Evolutionary conservation across 2,329 filamentous ascomycete species (phyloP).

Genomic region (Aspergillus chevalieri): DNA sequence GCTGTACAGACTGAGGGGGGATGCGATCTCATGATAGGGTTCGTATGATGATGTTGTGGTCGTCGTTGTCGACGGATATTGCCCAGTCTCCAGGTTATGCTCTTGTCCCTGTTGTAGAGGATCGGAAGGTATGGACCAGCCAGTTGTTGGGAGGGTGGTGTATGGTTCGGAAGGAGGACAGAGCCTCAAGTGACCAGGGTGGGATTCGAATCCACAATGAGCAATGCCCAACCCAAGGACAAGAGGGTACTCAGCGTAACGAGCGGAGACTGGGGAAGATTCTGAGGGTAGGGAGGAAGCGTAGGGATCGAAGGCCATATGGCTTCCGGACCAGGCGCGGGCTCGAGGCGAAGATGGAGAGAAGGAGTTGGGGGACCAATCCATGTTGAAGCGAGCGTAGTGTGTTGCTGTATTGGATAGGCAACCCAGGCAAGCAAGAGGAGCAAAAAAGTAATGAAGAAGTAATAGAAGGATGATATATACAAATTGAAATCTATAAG

Average conservation of each 20-base stretch:
- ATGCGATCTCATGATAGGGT: constrained; percentile 15
- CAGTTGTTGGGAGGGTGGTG: constrained; percentile 11
- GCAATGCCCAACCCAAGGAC: constrained; percentile 27
- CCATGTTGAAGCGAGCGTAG: neutral
- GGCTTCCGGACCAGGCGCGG: constrained; percentile 1
- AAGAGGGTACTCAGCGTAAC: neutral
- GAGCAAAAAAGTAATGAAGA: neutral
- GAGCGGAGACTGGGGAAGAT: neutral
- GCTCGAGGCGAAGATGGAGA: neutral
- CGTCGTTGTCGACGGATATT: constrained; percentile 12
- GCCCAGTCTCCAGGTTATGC: constrained; percentile 15
- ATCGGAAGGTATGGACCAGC: constrained; percentile 16
- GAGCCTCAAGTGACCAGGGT: constrained; percentile 14
- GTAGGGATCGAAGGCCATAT: constrained; percentile 17
- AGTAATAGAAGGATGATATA: constrained; percentile 3
- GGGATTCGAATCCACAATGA: constrained; percentile 18
- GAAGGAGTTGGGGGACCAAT: neutral
- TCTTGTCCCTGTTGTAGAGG: constrained; percentile 15
- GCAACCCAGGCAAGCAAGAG: neutral
- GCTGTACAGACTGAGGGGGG: constrained; percentile 20
- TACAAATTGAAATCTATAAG: constrained; percentile 6
- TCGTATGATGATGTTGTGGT: constrained; percentile 19
- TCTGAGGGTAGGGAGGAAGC: constrained; percentile 14
- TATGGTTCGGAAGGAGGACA: constrained; percentile 15
- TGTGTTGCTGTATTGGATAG: neutral